Base-by-base conservation (phyloP, 305 asterid genomes). In the Withania somnifera region DNA sequence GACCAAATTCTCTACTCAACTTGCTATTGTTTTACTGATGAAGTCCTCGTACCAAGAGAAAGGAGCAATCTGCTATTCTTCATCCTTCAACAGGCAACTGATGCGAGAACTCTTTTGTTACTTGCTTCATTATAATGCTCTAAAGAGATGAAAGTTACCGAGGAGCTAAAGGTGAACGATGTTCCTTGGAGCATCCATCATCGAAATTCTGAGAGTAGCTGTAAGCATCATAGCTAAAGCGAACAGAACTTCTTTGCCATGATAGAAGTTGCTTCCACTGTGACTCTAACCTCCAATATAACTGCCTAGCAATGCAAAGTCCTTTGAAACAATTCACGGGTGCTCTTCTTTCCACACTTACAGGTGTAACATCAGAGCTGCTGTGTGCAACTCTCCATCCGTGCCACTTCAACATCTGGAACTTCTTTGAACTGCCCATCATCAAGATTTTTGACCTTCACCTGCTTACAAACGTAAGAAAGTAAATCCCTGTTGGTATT, bases 171-270 rank as follows among this genome's bases (percentile, higher is more conserved):
- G 90, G 92, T 22, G 90, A 87, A 19, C 82, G 84, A 66, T 80
- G 86, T 32, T 87, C 92, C 68, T 83, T 77, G 7, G 82, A 85
- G 47, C 86, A 82, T 56, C 91, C 93, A 40, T 88, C 87, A 61
- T 91, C 94, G 45, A 89, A 91, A 86, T 89, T 91, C 81, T 80
- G 87, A 78, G 87, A 86, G 85, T 91, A 91, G 78, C 92, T 91
- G 57, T 81, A 82, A 50, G 91, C 86, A 69, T 89, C 93, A 40
- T 91, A 91, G 80, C 68, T 89, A 83, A 83, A 88, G 67, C 85
- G 56, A 30, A 47, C 63, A 13, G 53, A 69, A 77, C 85, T 71
- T 68, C 87, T 86, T 68, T 81, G 79, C 88, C 82, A 79, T 83
- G 75, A 84, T 51, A 86, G 22, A 38, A 83, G 82, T 24, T 71